Evolutionary conservation across 75 land plant species (phyloP).

Genomic region (Ceratopteris richardii): DNA sequence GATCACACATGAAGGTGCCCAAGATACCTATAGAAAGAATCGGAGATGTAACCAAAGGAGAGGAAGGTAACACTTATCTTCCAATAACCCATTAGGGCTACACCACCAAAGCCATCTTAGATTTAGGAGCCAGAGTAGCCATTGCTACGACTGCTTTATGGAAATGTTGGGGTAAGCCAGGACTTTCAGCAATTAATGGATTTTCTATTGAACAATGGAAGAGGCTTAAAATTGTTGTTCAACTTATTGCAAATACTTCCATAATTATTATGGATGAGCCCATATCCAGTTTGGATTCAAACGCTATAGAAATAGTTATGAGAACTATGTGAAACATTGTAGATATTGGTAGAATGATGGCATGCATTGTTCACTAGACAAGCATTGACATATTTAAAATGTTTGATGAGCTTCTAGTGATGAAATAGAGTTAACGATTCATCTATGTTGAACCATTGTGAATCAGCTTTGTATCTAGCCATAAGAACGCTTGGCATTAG

Average conservation of each 20-base stretch:
- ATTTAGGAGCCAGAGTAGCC: too few species aligned
- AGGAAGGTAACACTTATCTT: too few species aligned
- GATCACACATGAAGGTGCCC: too few species aligned
- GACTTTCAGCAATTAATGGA: slow-evolving; percentile 67
- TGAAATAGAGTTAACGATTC: slow-evolving; percentile 79
- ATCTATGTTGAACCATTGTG: slow-evolving; percentile 75
- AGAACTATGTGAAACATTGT: slow-evolving; percentile 75
- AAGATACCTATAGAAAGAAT: too few species aligned
- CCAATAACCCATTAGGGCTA: too few species aligned
- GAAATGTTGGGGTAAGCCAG: too few species aligned
- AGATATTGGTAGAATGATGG: slow-evolving; percentile 76
- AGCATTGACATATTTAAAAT: slow-evolving; percentile 81
- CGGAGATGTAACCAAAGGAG: too few species aligned
- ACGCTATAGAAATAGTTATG: slow-evolving; percentile 79
- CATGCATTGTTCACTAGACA: slow-evolving; percentile 74
- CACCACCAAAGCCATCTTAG: too few species aligned
- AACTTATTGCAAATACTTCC: slow-evolving; percentile 79
- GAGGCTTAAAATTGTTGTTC: slow-evolving; percentile 75
- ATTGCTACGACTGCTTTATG: too few species aligned
- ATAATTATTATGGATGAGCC: slow-evolving; percentile 91
- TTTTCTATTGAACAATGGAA: slow-evolving; percentile 83
- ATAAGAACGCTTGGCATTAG: slow-evolving; percentile 95
- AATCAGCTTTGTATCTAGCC: slow-evolving; percentile 55
- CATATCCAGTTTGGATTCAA: slow-evolving; percentile 68
- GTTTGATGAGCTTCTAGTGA: slow-evolving; percentile 68